phyloP scores from a whole-genome alignment of 164 flowering plant genomes.

The Nymphaea thermarum region DNA sequence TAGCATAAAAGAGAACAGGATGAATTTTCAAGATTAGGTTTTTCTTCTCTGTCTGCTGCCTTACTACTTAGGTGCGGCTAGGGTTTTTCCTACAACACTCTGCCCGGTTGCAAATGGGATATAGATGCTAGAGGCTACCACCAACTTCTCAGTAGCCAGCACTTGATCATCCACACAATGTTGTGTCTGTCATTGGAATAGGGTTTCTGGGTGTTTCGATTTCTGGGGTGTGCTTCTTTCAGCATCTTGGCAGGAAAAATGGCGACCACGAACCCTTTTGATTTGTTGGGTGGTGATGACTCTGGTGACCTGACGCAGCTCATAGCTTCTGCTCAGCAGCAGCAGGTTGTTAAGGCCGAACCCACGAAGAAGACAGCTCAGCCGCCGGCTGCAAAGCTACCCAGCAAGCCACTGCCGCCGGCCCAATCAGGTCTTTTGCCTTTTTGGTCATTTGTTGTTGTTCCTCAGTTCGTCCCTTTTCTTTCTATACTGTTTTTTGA shows the following conservation, averaged over 20 bases:
- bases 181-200: neutral
- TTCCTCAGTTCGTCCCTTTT: no score
- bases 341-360: neutral
- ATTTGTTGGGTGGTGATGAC: slow-evolving; percentile 57
- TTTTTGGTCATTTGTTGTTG: neutral
- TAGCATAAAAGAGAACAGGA: neutral
- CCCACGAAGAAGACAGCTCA: neutral
- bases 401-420: slow-evolving; percentile 12
- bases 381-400: slow-evolving; percentile 10
- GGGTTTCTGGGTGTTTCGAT: neutral
- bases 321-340: slow-evolving; percentile 12
- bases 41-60: neutral
- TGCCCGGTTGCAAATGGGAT: no score
- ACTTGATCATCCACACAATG: neutral
- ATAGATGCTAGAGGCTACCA: no score
- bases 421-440: slow-evolving; percentile 7
- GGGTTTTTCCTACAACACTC: neutral
- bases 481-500: no score
- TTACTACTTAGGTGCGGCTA: neutral
- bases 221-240: neutral
- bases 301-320: slow-evolving; percentile 52
- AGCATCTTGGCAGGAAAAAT: slow-evolving; percentile 12
- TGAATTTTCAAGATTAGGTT: neutral
- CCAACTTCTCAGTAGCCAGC: no score
- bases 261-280: slow-evolving; percentile 63